These are phyloP conservation scores for Neospermospora avenae DNA, from an alignment of 2,329 filamentous ascomycete species.

Conservation along the genomic window DNA sequence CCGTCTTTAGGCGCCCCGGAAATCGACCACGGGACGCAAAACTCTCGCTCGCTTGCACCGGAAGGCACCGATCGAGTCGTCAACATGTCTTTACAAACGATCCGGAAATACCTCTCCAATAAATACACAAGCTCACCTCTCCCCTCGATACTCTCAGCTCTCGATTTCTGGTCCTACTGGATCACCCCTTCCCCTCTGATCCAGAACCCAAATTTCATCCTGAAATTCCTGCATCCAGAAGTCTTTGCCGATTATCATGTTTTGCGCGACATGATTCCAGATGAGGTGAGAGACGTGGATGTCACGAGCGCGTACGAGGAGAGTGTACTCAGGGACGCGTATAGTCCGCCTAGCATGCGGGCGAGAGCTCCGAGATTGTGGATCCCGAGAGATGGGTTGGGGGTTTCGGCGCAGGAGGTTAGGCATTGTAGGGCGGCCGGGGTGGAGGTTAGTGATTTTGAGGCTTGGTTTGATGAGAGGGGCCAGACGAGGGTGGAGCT, in stretches of 20 bases:
- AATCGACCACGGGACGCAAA: conserved; percentile 22
- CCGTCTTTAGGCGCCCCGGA: conserved; percentile 16
- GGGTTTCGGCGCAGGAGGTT: conserved; percentile 55
- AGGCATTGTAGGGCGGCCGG: conserved; percentile 45
- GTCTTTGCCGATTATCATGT: conserved; percentile 53
- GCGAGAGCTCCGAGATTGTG: conserved; percentile 53
- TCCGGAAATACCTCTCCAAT: conserved; percentile 9
- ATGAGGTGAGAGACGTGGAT: conserved; percentile 42
- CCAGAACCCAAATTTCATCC: conserved; percentile 43
- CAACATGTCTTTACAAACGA: conserved; percentile 15
- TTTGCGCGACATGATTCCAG: conserved; percentile 48
- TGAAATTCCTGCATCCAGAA: conserved; percentile 56
- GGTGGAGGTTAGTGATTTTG: conserved; percentile 58
- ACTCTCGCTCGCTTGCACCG: conserved; percentile 10
- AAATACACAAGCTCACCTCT: conserved; percentile 14
- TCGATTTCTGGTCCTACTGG: conserved; percentile 31
- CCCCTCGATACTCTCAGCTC: conserved; percentile 17
- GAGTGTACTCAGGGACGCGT: conserved; percentile 47
- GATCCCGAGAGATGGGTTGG: conserved; percentile 56
- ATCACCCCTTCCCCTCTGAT: conserved; percentile 33
- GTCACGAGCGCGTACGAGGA: conserved; percentile 43
- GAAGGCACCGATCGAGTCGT: conserved; percentile 23
- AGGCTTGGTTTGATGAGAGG: conserved; percentile 49
- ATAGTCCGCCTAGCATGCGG: conserved; percentile 56
- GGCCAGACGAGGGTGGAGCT: conserved; percentile 21